A percentile compares a stretch with the other conserved stretches of the same genome.
Conservation (phyloP, 2,329 filamentous ascomycete genomes). For the Epichloe amarillans region DNA sequence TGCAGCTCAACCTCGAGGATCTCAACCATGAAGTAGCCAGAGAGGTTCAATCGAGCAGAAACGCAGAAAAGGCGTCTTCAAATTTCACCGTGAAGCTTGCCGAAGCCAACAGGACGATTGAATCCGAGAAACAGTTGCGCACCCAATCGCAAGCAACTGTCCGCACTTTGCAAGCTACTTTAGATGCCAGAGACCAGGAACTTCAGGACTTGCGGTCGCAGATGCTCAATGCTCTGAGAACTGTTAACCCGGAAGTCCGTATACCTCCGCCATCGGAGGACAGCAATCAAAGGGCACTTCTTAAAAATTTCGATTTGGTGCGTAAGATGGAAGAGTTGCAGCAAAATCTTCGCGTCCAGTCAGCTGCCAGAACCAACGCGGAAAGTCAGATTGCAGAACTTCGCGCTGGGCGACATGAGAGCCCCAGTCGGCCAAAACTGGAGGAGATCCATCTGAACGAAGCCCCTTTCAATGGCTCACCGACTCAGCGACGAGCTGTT, state of each 20-base stretch:
- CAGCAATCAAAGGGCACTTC: constrained; percentile 50
- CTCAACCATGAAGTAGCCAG: constrained; percentile 82
- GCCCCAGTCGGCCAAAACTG: constrained; percentile 57
- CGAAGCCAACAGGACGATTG: constrained; percentile 77
- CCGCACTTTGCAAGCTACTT: constrained; percentile 61
- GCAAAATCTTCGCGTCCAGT: constrained; percentile 71
- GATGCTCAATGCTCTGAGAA: constrained; percentile 68
- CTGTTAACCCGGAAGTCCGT: constrained; percentile 65
- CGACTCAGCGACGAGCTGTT: constrained; percentile 50
- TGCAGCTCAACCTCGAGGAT: constrained; percentile 78
- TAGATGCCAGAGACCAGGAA: constrained; percentile 72
- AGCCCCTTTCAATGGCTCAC: constrained; percentile 59
- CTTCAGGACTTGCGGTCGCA: constrained; percentile 68
- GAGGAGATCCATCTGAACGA: constrained; percentile 85
- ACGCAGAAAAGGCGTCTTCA: constrained; percentile 78
- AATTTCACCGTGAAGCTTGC: constrained; percentile 70
- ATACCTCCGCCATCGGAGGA: constrained; percentile 49
- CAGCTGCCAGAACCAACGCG: constrained; percentile 66
- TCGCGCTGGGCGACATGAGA: constrained; percentile 60
- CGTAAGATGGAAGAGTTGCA: constrained; percentile 82
- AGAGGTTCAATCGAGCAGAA: constrained; percentile 79
- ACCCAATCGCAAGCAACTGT: constrained; percentile 76
- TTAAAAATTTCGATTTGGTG: constrained; percentile 69
- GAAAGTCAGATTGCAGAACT: constrained; percentile 72
- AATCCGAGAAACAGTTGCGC: constrained; percentile 78